These are phyloP conservation scores for Trichoderma oligosporum DNA, from an alignment of 2,329 filamentous ascomycete species.

Conservation along the genomic window DNA sequence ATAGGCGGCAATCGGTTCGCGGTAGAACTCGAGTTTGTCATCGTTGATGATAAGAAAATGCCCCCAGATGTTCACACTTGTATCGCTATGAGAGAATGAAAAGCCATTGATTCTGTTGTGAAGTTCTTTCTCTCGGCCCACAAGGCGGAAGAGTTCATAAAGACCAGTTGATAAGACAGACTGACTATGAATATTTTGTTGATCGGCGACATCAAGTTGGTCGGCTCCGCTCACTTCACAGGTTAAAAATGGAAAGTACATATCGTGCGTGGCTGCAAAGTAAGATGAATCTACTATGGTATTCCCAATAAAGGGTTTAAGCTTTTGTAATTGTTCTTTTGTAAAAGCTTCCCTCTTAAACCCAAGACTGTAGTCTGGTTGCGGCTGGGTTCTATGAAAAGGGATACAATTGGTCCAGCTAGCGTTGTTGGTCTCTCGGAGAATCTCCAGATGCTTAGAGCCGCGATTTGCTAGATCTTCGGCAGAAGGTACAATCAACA, in stretches of 20 bases:
- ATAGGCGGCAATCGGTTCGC: no score
- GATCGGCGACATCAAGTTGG: slow-evolving; percentile 37
- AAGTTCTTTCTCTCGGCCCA: slow-evolving; percentile 36
- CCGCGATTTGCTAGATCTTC: slow-evolving; percentile 32
- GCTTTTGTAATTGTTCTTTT: slow-evolving; percentile 40
- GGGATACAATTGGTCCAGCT: slow-evolving; percentile 41
- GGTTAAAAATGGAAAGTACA: slow-evolving; percentile 49
- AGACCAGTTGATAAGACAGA: no score
- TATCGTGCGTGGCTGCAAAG: slow-evolving; percentile 44
- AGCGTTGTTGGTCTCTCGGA: slow-evolving; percentile 42
- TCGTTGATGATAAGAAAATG: no score
- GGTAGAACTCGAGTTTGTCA: no score
- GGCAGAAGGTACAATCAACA: slow-evolving; percentile 40
- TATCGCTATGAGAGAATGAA: no score
- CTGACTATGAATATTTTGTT: slow-evolving; percentile 40
- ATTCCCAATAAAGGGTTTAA: slow-evolving; percentile 38
- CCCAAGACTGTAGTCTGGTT: slow-evolving; percentile 44
- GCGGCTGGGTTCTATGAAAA: slow-evolving; percentile 35
- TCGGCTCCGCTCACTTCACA: slow-evolving; percentile 43
- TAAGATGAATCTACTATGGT: slow-evolving; percentile 34
- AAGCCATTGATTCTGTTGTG: no score
- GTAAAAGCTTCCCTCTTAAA: slow-evolving; percentile 42
- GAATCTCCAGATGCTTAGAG: slow-evolving; percentile 29
- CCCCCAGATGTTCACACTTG: no score
- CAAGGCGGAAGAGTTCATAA: slow-evolving; percentile 38